phyloP scores from a whole-genome alignment of 2,329 filamentous ascomycete species.

The Septoria linicola region DNA sequence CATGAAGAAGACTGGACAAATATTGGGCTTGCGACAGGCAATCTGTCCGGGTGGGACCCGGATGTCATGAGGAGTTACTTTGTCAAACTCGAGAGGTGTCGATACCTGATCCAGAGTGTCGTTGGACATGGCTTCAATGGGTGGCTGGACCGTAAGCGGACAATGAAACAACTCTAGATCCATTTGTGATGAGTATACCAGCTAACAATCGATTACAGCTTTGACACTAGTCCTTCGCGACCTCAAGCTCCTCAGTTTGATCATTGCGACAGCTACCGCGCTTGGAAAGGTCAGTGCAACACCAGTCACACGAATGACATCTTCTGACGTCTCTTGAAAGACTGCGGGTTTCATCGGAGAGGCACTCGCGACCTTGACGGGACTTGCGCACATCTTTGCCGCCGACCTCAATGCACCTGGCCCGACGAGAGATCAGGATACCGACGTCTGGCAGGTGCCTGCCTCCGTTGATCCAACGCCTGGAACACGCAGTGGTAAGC shows the following conservation, averaged over 20 bases:
- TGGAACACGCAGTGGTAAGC: slow-evolving; percentile 17
- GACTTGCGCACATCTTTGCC: slow-evolving; percentile 48
- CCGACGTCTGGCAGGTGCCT: slow-evolving; percentile 13
- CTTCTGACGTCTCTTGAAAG: background rate
- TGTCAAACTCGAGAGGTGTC: slow-evolving; percentile 42
- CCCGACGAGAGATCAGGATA: slow-evolving; percentile 40
- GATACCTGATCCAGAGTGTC: slow-evolving; percentile 46
- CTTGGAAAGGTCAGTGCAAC: slow-evolving; percentile 43
- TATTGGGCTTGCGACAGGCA: slow-evolving; percentile 58
- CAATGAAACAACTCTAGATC: too few species aligned
- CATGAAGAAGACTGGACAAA: slow-evolving; percentile 58
- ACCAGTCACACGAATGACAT: background rate
- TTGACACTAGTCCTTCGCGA: slow-evolving; percentile 52
- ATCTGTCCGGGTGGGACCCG: slow-evolving; percentile 54
- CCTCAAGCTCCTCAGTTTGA: slow-evolving; percentile 39
- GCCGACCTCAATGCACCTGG: slow-evolving; percentile 44
- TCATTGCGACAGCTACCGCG: slow-evolving; percentile 51
- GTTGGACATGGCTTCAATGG: slow-evolving; percentile 59
- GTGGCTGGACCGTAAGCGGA: slow-evolving; percentile 12
- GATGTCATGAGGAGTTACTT: slow-evolving; percentile 59
- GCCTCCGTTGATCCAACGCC: slow-evolving; percentile 4
- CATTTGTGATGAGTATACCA: too few species aligned
- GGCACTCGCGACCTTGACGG: slow-evolving; percentile 40
- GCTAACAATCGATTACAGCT: slow-evolving; percentile 26
- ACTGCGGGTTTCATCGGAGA: slow-evolving; percentile 42